phyloP scores from a whole-genome alignment of 768 basidiomycete genomes.

The Pleurotus cornucopiae region DNA sequence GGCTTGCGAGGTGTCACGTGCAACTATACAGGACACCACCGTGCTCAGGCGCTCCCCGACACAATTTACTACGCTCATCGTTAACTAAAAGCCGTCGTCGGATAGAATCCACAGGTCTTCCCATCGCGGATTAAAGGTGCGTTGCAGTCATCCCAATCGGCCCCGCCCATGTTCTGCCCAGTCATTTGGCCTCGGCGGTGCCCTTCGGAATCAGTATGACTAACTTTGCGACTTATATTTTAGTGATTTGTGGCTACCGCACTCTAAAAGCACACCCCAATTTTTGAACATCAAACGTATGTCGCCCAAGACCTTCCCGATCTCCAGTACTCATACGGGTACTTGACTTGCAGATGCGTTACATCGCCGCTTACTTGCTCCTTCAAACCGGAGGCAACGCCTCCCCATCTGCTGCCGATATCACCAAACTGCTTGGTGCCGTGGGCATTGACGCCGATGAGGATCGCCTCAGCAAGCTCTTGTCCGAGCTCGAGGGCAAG shows the following conservation, averaged over 20 bases:
- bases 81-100: slow-evolving; percentile 49
- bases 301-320: slow-evolving; percentile 9
- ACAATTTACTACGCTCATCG: slow-evolving; percentile 20
- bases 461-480: slow-evolving; percentile 72
- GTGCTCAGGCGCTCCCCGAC: slow-evolving; percentile 11
- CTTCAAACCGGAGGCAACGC: slow-evolving; percentile 93
- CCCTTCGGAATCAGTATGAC: neutral
- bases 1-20: slow-evolving; percentile 41
- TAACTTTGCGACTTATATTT: neutral
- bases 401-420: slow-evolving; percentile 78
- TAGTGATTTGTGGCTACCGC: slow-evolving; percentile 95
- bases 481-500: slow-evolving; percentile 91
- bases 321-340: neutral
- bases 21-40: slow-evolving; percentile 56
- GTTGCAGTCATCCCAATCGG: slow-evolving; percentile 22
- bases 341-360: slow-evolving; percentile 61
- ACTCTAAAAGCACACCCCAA: slow-evolving; percentile 14
- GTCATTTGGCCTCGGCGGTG: neutral
- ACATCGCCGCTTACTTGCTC: slow-evolving; percentile 95
- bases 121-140: slow-evolving; percentile 83
- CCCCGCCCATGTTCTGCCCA: neutral
- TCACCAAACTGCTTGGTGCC: slow-evolving; percentile 80
- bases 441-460: slow-evolving; percentile 91
- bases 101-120: slow-evolving; percentile 96
- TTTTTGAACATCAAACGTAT: slow-evolving; percentile 34